Evolutionary conservation across 371 early-diverging fungal species (phyloP).

Genomic region (Capniomyces stellatus): DNA sequence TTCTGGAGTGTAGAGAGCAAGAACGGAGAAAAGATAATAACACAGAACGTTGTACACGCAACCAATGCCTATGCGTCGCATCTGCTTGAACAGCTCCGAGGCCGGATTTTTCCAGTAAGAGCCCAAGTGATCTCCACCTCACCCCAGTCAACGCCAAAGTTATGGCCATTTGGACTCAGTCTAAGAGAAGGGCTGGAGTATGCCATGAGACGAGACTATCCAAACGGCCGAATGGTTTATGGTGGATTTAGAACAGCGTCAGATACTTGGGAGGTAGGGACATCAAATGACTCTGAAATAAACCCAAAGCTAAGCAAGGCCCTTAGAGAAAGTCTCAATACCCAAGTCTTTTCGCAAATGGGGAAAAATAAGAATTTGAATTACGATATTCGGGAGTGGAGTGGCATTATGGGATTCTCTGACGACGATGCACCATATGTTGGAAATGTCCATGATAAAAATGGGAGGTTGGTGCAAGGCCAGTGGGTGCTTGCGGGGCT

Average conservation of each 20-base stretch:
- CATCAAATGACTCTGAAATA: slow-evolving; percentile 2
- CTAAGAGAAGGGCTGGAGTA: slow-evolving; percentile 6
- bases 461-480: not conserved
- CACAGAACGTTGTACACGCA: slow-evolving; percentile 6
- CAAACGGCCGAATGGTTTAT: slow-evolving; percentile 2
- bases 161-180: slow-evolving; percentile 4
- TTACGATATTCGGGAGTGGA: slow-evolving; percentile 5
- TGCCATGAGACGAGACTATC: slow-evolving; percentile 3
- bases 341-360: not conserved
- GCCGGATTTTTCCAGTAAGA: slow-evolving; percentile 5
- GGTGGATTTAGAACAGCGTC: slow-evolving; percentile 4
- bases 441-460: slow-evolving; percentile 1
- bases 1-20: slow-evolving; percentile 2
- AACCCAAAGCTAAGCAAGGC: not conserved
- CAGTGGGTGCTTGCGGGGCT: slow-evolving; percentile 1
- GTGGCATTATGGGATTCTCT: slow-evolving; percentile 7
- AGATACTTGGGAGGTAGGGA: not conserved
- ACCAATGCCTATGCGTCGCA: slow-evolving; percentile 9
- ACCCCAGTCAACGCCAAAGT: not conserved
- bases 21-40: slow-evolving; percentile 1
- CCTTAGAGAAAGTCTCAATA: not conserved
- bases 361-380: not conserved
- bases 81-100: slow-evolving; percentile 5
- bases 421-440: slow-evolving; percentile 6
- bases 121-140: slow-evolving; percentile 5